Base-by-base conservation (phyloP, 2,329 filamentous ascomycete genomes). In the Pseudocercospora cruenta region DNA sequence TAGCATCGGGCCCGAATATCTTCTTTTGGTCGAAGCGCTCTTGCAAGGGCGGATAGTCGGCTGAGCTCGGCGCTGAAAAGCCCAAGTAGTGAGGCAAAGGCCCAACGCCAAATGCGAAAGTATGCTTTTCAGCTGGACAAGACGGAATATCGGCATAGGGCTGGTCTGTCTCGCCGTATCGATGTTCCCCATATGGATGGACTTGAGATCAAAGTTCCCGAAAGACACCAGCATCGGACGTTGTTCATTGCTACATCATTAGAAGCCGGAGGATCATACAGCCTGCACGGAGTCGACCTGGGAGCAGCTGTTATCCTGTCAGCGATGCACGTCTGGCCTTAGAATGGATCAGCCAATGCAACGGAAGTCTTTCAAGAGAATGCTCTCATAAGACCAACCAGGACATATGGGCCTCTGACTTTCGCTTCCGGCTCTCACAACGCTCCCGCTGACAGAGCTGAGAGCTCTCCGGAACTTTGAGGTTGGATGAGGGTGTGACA, bases 381-480 rank as follows among this genome's bases (percentile, higher is more conserved):
- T 53, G 21, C 49, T 47, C 45, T 9, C 45, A 47, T 19, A 22
- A 47, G 21, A 19, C 45, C 45, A 47, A 47, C 14, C 45, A 49
- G n/a, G 45, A 49, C 45, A 49, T 49, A 10, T 9, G 9, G 22
- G 45, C 19, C 5, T 49, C 24, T 55, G 24, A 33, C 26, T 33
- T 55, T 55, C 7, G 51, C 51, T 55, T 19, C 51, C 51, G 51
- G 51, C 22, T 55, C 22, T 55, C 4, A n/a, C 22, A 31, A 31
- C 22, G 24, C 24, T 54, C 24, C 24, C 24, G 51, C 26, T 26
- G 51, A 55, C 51, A 8, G 39, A 43, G 39, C 39, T 39, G 36
- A 33, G 10, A 53, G 49, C 49, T 53, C 49, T 54, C 24, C 51
- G 51, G 51, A 54, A 54, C 4, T 28, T 28, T 54, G 51, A 54